Evolutionary conservation across 768 basidiomycete species (phyloP), one percentile per base, ranked within the genome.

Genomic region (Boletus tylopilopsis): DNA sequence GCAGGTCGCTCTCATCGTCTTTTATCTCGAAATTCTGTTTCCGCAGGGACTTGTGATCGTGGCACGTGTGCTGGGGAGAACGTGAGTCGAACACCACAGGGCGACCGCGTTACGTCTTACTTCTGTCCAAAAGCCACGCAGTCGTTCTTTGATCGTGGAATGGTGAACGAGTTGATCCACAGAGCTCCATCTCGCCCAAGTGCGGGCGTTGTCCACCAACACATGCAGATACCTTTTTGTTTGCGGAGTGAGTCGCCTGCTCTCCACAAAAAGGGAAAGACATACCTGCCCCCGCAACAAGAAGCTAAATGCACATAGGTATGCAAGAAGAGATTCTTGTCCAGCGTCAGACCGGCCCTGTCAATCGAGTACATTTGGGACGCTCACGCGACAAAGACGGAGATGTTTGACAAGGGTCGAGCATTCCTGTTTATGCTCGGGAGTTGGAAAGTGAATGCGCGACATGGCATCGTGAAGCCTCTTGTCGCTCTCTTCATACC

Each of bases 251-350:
- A 52, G 24, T 33, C 13, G 11, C 13, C 3, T 24, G 10, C 13
- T 42, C 19, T 9, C 7, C 10, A 34, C 34, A 18, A 18, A 32
- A 34, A 12, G 16, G 6, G 34, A 42, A 27, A 15, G 15, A 40
- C 42, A 33, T 7, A 53, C 64, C 45, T 12, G 41, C 46, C 6
- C 18, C 13, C 6, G 37, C 49, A 55, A 44, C 64, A 68, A 12
- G 12, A 38, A n/a, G 35, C 34, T 22, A 64, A 7, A 43, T 68
- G 64, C 16, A 55, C 35, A 38, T 56, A 68, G 4, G 52, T 54
- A 30, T 68, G 42, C 50, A 59, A 42, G 19, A 64, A 62, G 24
- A 68, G 48, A 45, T 56, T n/a, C 64, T 66, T 38, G 42, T 30
- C 15, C 32, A 10, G 15, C 7, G 43, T 65, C 42, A 61, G 48